A percentile compares a stretch with the other conserved stretches of the same genome.
phyloP scores from a whole-genome alignment of 1,284 basidiomycete species.

The Fomitopsis schrenkii region DNA sequence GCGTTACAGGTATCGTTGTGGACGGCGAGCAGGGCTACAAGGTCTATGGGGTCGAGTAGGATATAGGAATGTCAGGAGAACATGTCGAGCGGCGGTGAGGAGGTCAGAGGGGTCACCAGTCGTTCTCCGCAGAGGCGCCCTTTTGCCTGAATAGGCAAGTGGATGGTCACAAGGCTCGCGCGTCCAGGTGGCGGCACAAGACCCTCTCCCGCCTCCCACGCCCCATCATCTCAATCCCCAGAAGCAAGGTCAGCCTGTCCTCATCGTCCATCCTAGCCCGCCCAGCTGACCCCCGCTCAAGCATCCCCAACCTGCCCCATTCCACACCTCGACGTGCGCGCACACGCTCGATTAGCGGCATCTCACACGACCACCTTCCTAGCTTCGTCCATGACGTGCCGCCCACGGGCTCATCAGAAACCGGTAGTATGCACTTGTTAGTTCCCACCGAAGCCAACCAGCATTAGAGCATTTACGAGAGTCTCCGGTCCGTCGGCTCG shows the following conservation, averaged over 20 bases:
- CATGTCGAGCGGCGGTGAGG: conserved; percentile 6
- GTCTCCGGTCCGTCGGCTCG: conserved; percentile 5
- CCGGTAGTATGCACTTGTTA: neutral
- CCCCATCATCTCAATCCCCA: conserved; percentile 8
- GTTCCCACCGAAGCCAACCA: neutral
- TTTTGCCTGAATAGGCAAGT: conserved; percentile 17
- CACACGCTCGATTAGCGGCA: neutral
- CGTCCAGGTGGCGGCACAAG: neutral
- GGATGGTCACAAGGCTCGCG: conserved; percentile 18
- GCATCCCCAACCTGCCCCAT: no score
- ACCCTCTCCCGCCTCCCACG: conserved; percentile 5
- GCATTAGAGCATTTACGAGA: neutral
- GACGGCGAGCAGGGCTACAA: conserved; percentile 9
- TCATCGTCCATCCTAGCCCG: neutral
- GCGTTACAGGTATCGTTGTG: conserved; percentile 1
- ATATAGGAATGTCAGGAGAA: conserved; percentile 15
- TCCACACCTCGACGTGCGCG: neutral
- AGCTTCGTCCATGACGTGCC: neutral
- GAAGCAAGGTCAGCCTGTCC: neutral
- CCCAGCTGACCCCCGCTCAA: neutral
- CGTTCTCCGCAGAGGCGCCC: conserved; percentile 17
- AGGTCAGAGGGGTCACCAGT: conserved; percentile 11
- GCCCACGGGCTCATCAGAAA: neutral
- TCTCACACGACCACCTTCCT: neutral
- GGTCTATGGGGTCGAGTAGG: conserved; percentile 16